phyloP scores from a whole-genome alignment of 2,329 filamentous ascomycete genomes.

The Biscogniauxia mediterranea region DNA sequence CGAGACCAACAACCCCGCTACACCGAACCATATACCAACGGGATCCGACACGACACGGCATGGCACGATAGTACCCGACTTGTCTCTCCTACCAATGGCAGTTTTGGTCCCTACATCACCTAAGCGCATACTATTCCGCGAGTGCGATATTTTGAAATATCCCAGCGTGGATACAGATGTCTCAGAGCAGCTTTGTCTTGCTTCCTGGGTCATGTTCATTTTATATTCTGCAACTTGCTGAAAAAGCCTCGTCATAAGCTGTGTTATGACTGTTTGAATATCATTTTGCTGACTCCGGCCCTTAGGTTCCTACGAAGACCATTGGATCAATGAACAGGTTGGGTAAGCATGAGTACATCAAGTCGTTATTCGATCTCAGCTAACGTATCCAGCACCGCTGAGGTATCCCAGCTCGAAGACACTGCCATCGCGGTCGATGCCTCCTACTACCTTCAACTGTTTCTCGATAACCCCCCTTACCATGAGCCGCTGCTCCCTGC shows the following conservation, averaged over 20 bases:
- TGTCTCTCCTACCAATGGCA: background rate
- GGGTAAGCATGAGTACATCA: constrained; percentile 23
- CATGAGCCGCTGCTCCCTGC: constrained; percentile 89
- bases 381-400: constrained; percentile 47
- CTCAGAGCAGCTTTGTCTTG: background rate
- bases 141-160: background rate
- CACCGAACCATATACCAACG: background rate
- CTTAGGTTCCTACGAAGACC: constrained; percentile 39
- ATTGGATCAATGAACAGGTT: constrained; percentile 39
- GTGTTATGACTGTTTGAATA: background rate
- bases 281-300: constrained; percentile 19
- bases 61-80: background rate
- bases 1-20: too few relatives aligned
- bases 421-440: constrained; percentile 83
- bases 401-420: constrained; percentile 70
- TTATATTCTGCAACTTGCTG: background rate
- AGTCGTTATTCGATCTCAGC: constrained; percentile 1
- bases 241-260: background rate
- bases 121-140: background rate
- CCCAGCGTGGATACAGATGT: background rate
- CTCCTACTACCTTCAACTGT: constrained; percentile 77
- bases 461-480: constrained; percentile 67
- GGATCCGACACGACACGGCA: background rate
- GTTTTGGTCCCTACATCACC: background rate
- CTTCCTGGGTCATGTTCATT: background rate